These are phyloP conservation scores for Cladosporium sp. DNA, from an alignment of 2,329 filamentous ascomycete genomes.

Conservation along the genomic window DNA sequence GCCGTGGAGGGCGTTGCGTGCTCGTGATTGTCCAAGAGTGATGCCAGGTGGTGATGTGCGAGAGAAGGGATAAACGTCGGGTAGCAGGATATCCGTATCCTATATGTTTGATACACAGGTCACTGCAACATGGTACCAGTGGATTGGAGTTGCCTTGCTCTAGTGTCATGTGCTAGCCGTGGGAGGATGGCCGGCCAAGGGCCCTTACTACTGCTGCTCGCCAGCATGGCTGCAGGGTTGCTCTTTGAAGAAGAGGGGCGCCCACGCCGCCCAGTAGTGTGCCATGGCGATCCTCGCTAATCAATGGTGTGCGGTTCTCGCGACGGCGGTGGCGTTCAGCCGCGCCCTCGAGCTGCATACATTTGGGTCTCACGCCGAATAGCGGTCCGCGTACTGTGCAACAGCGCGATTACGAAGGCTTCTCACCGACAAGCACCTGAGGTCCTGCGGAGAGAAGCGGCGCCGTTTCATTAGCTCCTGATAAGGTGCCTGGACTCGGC, in stretches of 20 bases:
- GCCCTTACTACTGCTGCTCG: neutral
- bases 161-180: constrained; percentile 17
- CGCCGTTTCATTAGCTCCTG: constrained; percentile 6
- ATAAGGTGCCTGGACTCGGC: constrained; percentile 11
- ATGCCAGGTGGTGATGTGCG: neutral
- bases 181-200: neutral
- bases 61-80: neutral
- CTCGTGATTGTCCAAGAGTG: neutral
- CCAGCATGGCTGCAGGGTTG: constrained; percentile 17
- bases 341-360: constrained; percentile 9
- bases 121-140: constrained; percentile 9
- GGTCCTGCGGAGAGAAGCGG: constrained; percentile 10
- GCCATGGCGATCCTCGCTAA: constrained; percentile 18
- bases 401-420: constrained; percentile 10
- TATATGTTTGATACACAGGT: constrained; percentile 6
- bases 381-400: constrained; percentile 13
- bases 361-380: constrained; percentile 13
- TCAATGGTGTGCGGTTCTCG: constrained; percentile 8
- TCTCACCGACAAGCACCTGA: constrained; percentile 14
- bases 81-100: neutral
- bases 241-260: constrained; percentile 15
- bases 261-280: constrained; percentile 5
- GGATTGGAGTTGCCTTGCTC: constrained; percentile 21
- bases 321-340: constrained; percentile 16
- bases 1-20: neutral